Conservation (phyloP, 129 eudicot species). For the Flaveria brownii region DNA sequence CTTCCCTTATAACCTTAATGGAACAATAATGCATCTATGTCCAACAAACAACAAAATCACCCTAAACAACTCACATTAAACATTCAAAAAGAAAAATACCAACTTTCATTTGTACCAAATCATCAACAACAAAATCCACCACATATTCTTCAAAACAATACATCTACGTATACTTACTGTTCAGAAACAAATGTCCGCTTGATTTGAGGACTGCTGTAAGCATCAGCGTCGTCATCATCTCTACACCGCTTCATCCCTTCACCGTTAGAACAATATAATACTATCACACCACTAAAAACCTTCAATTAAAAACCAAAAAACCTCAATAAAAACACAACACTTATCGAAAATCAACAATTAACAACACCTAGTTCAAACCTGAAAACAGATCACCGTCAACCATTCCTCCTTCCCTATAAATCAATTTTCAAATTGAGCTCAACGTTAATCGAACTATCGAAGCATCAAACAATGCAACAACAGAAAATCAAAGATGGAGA, state of each 20-base stretch:
- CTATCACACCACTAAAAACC: slow-evolving; percentile 14
- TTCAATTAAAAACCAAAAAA: slow-evolving; percentile 18
- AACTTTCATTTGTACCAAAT: neutral
- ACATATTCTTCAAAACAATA: slow-evolving; percentile 11
- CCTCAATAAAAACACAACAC: slow-evolving; percentile 34
- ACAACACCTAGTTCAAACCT: slow-evolving; percentile 41
- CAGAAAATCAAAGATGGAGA: slow-evolving; percentile 6
- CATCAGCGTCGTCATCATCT: slow-evolving; percentile 59
- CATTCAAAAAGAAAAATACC: neutral
- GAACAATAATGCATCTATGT: slow-evolving; percentile 11
- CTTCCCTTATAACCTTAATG: slow-evolving; percentile 16
- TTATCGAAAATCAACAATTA: slow-evolving; percentile 23
- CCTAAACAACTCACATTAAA: slow-evolving; percentile 15
- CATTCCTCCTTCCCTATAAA: slow-evolving; percentile 29
- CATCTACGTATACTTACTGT: slow-evolving; percentile 40
- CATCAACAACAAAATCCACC: neutral
- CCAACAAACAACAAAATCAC: slow-evolving; percentile 26
- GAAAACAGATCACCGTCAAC: slow-evolving; percentile 54
- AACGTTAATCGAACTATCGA: slow-evolving; percentile 23
- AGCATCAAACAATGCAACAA: slow-evolving; percentile 28
- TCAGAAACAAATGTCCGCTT: slow-evolving; percentile 63
- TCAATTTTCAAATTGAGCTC: slow-evolving; percentile 34
- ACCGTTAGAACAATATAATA: slow-evolving; percentile 21
- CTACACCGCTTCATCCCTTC: slow-evolving; percentile 63
- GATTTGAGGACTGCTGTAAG: slow-evolving; percentile 51